Evolutionary conservation across 148 eudicot species (phyloP).

Genomic region (Rhododendron ovatum): DNA sequence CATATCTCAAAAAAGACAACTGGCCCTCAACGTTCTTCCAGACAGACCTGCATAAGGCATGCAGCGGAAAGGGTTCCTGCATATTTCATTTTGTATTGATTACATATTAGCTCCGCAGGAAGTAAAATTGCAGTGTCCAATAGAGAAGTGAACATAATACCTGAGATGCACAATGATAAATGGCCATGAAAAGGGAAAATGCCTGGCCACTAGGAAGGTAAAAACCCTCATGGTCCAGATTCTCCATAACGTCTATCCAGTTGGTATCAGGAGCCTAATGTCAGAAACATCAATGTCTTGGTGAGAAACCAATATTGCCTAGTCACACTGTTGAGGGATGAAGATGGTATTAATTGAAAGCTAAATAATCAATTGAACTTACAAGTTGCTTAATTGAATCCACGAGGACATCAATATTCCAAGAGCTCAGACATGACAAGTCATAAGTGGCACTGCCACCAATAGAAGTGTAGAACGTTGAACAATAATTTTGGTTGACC

Average conservation of each 20-base stretch:
- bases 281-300: background rate
- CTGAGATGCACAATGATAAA: conserved; percentile 4
- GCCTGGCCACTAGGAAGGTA: conserved; percentile 15
- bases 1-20: conserved; percentile 7
- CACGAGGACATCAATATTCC: conserved; percentile 16
- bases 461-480: conserved; percentile 7
- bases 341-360: background rate
- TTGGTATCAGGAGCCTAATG: conserved; percentile 13
- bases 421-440: background rate
- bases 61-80: conserved; percentile 11
- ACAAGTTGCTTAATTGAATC: conserved; percentile 16
- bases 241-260: conserved; percentile 13
- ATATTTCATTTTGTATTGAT: conserved; percentile 4
- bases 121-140: background rate
- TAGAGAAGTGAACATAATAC: background rate
- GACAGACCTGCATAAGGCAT: conserved; percentile 8
- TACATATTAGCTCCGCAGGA: background rate
- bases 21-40: conserved; percentile 12
- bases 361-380: conserved; percentile 1
- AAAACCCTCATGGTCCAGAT: conserved; percentile 18
- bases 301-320: background rate
- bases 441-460: background rate
- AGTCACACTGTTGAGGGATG: background rate
- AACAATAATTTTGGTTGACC: background rate
- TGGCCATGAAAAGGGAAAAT: conserved; percentile 12